Evolutionary conservation across 768 basidiomycete genomes (phyloP), one percentile per base, ranked within the genome.

Genomic region (Pisolithus albus): DNA sequence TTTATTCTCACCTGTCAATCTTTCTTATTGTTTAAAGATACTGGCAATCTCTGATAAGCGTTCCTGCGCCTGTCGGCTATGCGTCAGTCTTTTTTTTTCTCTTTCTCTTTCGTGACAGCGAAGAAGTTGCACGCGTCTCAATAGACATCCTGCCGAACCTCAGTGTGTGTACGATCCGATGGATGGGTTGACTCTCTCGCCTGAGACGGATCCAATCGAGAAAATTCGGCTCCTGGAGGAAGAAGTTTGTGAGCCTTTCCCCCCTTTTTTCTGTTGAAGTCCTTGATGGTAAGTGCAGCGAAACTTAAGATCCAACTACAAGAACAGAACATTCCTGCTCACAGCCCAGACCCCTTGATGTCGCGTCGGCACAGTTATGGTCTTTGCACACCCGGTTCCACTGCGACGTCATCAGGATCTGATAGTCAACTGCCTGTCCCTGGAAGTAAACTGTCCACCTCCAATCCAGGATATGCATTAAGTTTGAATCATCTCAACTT

Each of bases 111-210:
- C 24, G n/a, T 50, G 18, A 21, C 50, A 18, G 26, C 24, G 19
- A 28, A 37, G 19, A 47, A 21, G 23, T 9, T 45, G 15, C 51
- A 60, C 45, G 56, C 46, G 45, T 43, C 57, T 46, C 56, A 53
- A 38, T 59, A 90, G 88, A 21, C 89, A 92, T 67, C 90, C 90
- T n/a, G 72, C 79, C 9, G 88, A 90, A 64, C 89, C 89, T 7
- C 84, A 86, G 60, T 92, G 89, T 60, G 80, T 80, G 9, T 92
- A 92, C 64, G 89, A 92, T 67, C 89, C 88, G 2, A 83, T 91
- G 15, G 89, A 92, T 65, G 90, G 89, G 16, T 66, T 91, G 36
- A 75, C 81, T 7, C 77, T 92, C 37, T 83, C 86, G 19, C 79
- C 88, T 46, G 86, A 90, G 53, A 81, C 78, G 11, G 86, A 91